Evolutionary conservation across 192 early-diverging fungal genomes (phyloP).

Genomic region (Geranomyces variabilis): DNA sequence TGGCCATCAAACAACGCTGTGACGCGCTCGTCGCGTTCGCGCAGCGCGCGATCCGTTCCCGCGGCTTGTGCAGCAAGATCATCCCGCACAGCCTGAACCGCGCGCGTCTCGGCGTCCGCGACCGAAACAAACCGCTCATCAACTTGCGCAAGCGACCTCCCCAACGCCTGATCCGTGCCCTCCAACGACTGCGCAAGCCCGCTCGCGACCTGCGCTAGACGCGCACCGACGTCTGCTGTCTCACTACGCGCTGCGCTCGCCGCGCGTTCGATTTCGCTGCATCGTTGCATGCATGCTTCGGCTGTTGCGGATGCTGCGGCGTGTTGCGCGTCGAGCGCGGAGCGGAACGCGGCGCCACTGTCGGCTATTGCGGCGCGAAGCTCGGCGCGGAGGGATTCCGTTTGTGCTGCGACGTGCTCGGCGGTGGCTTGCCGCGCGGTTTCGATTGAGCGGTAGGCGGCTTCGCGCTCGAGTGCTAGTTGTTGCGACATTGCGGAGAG

Average conservation of each 20-base stretch:
- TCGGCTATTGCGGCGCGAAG: background rate
- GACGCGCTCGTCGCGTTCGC: background rate
- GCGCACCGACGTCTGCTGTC: background rate
- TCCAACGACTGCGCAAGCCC: too few species aligned
- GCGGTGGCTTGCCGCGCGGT: constrained; percentile 3
- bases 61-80: background rate
- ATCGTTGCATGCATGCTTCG: background rate
- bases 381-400: background rate
- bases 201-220: background rate
- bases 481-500: constrained; percentile 3
- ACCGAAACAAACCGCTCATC: background rate
- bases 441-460: constrained; percentile 14
- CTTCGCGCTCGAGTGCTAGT: constrained; percentile 16
- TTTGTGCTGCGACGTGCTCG: background rate
- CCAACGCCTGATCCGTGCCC: constrained; percentile 7
- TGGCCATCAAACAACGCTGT: background rate
- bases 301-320: background rate
- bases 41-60: background rate
- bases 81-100: constrained; percentile 3
- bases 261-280: background rate
- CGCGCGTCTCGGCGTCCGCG: background rate
- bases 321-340: background rate
- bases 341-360: background rate
- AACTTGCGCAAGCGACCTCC: background rate
- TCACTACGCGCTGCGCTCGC: background rate